A percentile compares a stretch with the other conserved stretches of the same genome.
These are phyloP conservation scores for Aspergillus wentii DNA, from an alignment of 495 filamentous ascomycete species.

Conservation along the genomic window DNA sequence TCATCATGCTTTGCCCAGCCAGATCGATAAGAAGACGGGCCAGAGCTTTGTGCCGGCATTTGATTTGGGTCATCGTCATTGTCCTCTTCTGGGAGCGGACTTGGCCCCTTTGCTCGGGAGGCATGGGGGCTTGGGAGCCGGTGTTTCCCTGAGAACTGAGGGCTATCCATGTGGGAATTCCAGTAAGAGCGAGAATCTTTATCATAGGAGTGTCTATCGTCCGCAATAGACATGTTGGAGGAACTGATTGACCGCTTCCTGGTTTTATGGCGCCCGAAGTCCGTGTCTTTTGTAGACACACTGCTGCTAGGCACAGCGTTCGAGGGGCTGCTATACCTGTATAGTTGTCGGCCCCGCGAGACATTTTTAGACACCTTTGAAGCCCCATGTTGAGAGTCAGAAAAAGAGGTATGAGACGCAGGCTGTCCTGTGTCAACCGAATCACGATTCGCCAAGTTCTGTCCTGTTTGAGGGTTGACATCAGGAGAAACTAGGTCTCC, in stretches of 20 bases:
- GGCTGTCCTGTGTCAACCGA: constrained; percentile 12
- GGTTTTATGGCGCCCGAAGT: constrained; percentile 18
- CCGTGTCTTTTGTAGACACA: constrained; percentile 17
- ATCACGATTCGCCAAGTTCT: constrained; percentile 8
- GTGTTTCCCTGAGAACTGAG: constrained; percentile 4
- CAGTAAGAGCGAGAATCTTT: too few relatives aligned
- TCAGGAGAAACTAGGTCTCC: constrained; percentile 16
- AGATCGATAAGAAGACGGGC: not conserved
- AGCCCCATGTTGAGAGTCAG: constrained; percentile 24
- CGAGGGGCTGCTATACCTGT: constrained; percentile 22
- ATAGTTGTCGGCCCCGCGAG: constrained; percentile 31
- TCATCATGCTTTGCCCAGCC: constrained; percentile 5
- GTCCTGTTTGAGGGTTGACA: constrained; percentile 13
- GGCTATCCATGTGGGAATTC: constrained; percentile 1
- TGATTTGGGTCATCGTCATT: not conserved
- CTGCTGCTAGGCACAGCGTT: constrained; percentile 22
- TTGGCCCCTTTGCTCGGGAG: not conserved
- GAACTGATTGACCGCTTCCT: constrained; percentile 24
- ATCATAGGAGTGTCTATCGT: too few relatives aligned
- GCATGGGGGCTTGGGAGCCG: constrained; percentile 1
- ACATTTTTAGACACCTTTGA: too few relatives aligned
- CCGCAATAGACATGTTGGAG: constrained; percentile 25
- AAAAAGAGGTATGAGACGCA: constrained; percentile 27
- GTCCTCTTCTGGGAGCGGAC: constrained; percentile 1
- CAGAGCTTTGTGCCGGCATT: constrained; percentile 1